A percentile compares a stretch with the other conserved stretches of the same genome.
phyloP scores from a whole-genome alignment of 106 monocot genomes.

The Acorus gramineus region DNA sequence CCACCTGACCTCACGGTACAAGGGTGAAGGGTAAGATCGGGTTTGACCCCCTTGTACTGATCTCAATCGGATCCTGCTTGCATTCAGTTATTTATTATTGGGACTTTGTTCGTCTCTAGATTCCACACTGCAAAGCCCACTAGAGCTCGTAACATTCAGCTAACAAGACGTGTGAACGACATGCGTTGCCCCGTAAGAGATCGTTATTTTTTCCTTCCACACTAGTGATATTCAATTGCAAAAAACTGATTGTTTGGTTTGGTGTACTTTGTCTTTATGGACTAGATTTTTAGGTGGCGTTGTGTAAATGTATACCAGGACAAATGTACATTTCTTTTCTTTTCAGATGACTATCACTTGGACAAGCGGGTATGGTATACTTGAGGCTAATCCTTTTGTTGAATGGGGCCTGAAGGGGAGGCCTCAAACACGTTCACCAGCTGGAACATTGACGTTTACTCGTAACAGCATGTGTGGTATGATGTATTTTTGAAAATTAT shows the following conservation, averaged over 20 bases:
- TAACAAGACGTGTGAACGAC: too few relatives aligned
- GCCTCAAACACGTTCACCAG: constrained; percentile 39
- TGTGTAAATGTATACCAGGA: not conserved
- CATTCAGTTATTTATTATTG: too few relatives aligned
- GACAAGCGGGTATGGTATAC: constrained; percentile 86
- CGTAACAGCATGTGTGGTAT: constrained; percentile 85
- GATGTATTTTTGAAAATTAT: not conserved
- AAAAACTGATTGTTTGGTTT: not conserved
- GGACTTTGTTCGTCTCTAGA: too few relatives aligned
- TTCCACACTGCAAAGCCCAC: too few relatives aligned
- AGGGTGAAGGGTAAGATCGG: too few relatives aligned
- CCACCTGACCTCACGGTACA: too few relatives aligned
- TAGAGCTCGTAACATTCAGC: too few relatives aligned
- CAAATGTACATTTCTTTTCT: constrained; percentile 2
- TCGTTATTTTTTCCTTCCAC: too few relatives aligned
- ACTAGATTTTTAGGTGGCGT: not conserved
- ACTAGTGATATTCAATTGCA: too few relatives aligned
- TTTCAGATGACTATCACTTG: constrained; percentile 90
- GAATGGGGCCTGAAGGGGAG: constrained; percentile 74
- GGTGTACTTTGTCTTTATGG: not conserved
- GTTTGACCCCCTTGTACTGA: too few relatives aligned
- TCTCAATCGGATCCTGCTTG: too few relatives aligned
- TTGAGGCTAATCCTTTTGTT: constrained; percentile 80
- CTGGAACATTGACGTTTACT: constrained; percentile 79
- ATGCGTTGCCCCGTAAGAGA: too few relatives aligned